Evolutionary conservation across 768 basidiomycete species (phyloP).

Genomic region (Suillus variegatus): DNA sequence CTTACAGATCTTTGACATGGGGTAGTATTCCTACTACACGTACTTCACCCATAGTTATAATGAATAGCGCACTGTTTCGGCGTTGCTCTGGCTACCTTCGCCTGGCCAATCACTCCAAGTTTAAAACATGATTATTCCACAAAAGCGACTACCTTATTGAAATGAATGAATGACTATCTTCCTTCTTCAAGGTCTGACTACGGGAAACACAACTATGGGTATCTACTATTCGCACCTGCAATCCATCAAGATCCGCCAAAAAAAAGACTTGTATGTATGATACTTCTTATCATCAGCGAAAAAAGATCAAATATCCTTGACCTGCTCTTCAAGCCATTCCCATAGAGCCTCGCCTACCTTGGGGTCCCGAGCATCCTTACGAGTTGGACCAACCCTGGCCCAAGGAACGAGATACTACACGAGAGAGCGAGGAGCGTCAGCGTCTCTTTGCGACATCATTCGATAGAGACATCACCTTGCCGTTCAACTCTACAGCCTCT

Average conservation of each 20-base stretch:
- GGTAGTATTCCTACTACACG: neutral
- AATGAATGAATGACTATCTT: neutral
- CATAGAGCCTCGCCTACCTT: constrained; percentile 30
- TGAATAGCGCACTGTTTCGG: neutral
- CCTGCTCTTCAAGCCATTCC: constrained; percentile 39
- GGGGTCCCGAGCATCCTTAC: constrained; percentile 21
- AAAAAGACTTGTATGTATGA: too few species aligned
- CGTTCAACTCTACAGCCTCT: constrained; percentile 25
- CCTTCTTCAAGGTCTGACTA: neutral
- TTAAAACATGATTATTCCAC: neutral
- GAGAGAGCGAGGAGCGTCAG: neutral
- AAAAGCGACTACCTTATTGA: neutral
- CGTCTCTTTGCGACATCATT: neutral
- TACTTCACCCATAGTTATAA: neutral
- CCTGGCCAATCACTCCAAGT: neutral
- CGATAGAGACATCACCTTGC: constrained; percentile 22
- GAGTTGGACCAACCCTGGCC: constrained; percentile 30
- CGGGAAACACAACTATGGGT: neutral
- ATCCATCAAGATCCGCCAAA: neutral
- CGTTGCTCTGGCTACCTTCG: neutral
- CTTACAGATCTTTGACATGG: neutral
- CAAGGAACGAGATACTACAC: constrained; percentile 36
- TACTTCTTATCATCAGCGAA: neutral
- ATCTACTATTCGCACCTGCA: neutral
- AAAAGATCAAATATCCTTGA: constrained; percentile 17